Evolutionary conservation across 1,284 basidiomycete genomes (phyloP), one percentile per base, ranked within the genome.

Genomic region (Rhodotorula mucilaginosa): DNA sequence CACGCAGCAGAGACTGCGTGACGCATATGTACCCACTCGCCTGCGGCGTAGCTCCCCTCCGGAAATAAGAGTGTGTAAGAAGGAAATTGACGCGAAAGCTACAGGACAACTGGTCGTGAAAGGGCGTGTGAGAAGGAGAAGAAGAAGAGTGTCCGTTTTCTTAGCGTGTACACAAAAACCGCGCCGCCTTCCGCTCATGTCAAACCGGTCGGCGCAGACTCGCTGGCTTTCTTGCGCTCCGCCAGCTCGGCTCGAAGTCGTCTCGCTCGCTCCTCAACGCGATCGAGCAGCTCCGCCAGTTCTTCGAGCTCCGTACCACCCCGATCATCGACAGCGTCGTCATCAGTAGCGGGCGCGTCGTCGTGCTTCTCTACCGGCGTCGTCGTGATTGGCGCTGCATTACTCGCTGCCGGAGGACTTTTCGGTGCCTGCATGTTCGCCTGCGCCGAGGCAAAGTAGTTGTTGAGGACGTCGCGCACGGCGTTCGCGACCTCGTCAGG

Each of bases 401-500:
- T 23, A 12, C 58, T n/a, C 58, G 39, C 34, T 23, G 18, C 10
- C 34, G 21, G 21, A 23, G 21, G 34, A 23, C 26, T 26, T 26
- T 23, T 8, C 58, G 10, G 58, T 19, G 21, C 13, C 58, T 44
- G 23, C 15, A 31, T 65, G 57, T 58, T 58, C 56, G 67, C 67
- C n/a, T 34, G 52, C 21, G 57, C 61, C 12, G 61, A 61, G 18
- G 71, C 67, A 58, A 81, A 80, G 69, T 80, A 78, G 34, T 77
- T 77, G 62, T 79, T 74, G 65, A 81, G 58, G 49, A 80, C 80
- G 31, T 79, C 80, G 2, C 79, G 46, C 1, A 81, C 80, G 18
- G 80, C 80, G 31, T 47, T 64, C 26, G 80, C 80, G 46, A 81
- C 79, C 29, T 78, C 72, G 34, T 80, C 73, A 18, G 79, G 77